Base-by-base conservation (phyloP, 192 early-diverging fungal species). In the Mortierella hygrophila region DNA sequence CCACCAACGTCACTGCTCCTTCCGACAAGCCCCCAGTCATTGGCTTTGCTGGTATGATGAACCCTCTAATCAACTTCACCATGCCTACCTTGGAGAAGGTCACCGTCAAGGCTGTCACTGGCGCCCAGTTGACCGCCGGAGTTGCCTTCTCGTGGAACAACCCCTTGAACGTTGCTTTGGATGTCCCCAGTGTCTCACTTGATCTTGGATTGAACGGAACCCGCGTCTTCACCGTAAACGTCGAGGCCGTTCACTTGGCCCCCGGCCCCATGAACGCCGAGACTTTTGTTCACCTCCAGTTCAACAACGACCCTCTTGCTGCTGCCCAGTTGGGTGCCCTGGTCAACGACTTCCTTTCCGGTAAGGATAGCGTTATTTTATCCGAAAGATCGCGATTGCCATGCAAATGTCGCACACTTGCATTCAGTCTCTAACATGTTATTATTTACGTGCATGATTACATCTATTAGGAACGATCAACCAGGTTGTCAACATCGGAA, bases 401-500 rank as follows among this genome's bases (percentile, higher is more conserved):
- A 70, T 41, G 70, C 35, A 71, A 42, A 41, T 71, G 40, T 2
- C 11, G 3, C 6, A 8, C 38, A 73, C 7, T 32, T 52, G 15
- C 29, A 42, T 18, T n/a, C 29, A 47, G n/a, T 49, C 23, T 16
- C 52, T 71, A 23, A 74, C n/a, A 6, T 40, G 35, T 1, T 60
- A 32, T 35, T 18, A 54, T 13, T n/a, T 16, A 68, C 35, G 3
- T 52, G 5, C 18, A 15, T 52, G 5, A 52, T 52, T 29, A 47
- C 26, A 29, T 9, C 9, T 21, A 23, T 46, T 26, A 85, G 84
- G 84, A 38, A 75, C 77, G 2, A 37, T 86, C 71, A 80, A 81
- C 69, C 84, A 86, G 65, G 70, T 86, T 10, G 78, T 86, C 55
- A 86, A 75, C 76, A 78, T 86, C n/a, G 83, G 83, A 70, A 85